Evolutionary conservation across 805 yeast species (phyloP), one percentile per base, ranked within the genome.

Genomic region (Starmerella tilneyi): DNA sequence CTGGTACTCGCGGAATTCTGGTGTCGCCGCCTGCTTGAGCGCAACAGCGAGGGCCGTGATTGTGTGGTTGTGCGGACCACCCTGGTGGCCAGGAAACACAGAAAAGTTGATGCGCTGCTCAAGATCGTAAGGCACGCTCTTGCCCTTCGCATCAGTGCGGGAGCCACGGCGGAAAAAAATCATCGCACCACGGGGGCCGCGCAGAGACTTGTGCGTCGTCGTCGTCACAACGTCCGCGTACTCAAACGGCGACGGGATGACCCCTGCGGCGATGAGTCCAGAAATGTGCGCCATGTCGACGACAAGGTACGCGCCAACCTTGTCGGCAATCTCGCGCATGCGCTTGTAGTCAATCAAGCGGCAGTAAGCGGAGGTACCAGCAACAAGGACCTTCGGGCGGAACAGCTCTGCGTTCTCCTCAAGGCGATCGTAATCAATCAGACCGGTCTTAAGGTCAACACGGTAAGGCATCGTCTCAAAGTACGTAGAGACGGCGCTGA

Each of bases 141-240:
- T 84, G 61, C 97, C 97, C 59, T 85, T 83, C 73, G 88, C 86
- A 66, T 78, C 82, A 55, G 79, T 77, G 75, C 94, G 79, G 50
- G 88, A 78, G 59, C 98, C 98, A 67, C 81, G 82, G 75, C 97
- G 84, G 79, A 82, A 92, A 75, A 92, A 92, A 66, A 92, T 92
- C 96, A 92, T 89, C 47, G 98, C 96, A 68, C 98, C 98, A 74
- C 98, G 84, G 65, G 98, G 98, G 51, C 98, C 98, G 73, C 98
- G 84, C 62, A 92, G 76, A 31, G 97, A 88, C 73, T 92, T 92
- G 76, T 92, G 98, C 49, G 98, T 89, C 48, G 98, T 89, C 59
- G 98, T 92, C 56, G 98, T 92, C 63, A 92, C 98, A 57, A 92
- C 81, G 63, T 92, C 98, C 49, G 97, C 89, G 67, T 82, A 85